Evolutionary conservation across 331 rosid species (phyloP), one percentile per base, ranked within the genome.

Genomic region (Arachis monticola): DNA sequence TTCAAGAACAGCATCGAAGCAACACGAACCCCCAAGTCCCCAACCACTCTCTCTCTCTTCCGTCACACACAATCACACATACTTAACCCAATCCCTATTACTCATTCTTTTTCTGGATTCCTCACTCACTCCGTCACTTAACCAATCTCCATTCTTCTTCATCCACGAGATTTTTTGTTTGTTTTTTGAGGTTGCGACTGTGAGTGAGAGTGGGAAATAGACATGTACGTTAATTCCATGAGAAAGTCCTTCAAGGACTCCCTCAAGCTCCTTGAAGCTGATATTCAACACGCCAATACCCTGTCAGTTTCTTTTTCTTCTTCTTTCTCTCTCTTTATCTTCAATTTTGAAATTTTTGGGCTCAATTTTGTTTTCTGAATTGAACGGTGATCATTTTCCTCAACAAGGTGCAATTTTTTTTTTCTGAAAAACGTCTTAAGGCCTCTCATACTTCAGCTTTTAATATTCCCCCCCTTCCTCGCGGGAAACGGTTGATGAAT

Each of bases 161-260:
- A 17, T 17, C 22, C n/a, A 52, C 55, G n/a, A 48, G 40, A 35
- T 35, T 35, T 35, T 35, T 35, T 35, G 40, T 35, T 35, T 35
- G 40, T 35, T 35, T 35, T 35, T 35, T 3, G 40, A 4, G 40
- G 40, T 4, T 35, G 38, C 3, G 40, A 35, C 3, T 35, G 40
- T 35, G 4, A 35, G 40, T 35, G 40, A 35, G 66, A 13, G 74
- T 53, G 74, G 56, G 22, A 46, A 17, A 17, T 7, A 38, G 80
- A 62, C 46, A 88, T 94, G 99, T 92, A 94, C 62, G 83, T 92
- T 53, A 89, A 92, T 80, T 84, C 99, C 77, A 92, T 87, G 99
- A 88, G 97, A 77, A 94, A 90, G 88, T 90, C 98, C 41, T 94
- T 94, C 87, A 94, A 92, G 95, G 99, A 94, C 81, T 94, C 97